Evolutionary conservation across 176 grass and related monocot genomes (phyloP).

Genomic region (Alloteropsis semialata): DNA sequence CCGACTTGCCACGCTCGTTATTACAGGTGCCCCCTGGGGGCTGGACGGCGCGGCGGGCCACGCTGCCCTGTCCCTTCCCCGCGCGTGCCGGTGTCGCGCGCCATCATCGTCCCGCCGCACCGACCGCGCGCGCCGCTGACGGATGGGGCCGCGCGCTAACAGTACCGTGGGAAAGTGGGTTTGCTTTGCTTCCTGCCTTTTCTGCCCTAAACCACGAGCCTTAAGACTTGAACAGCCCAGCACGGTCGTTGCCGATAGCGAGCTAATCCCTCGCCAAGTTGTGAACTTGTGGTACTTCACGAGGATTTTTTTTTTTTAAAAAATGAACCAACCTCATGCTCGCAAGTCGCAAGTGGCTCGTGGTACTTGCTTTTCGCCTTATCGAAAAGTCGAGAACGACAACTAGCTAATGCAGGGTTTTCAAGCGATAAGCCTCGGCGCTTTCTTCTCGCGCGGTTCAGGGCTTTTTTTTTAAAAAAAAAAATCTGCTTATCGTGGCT

Average conservation of each 20-base stretch:
- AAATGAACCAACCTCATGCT: neutral
- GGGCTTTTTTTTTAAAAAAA: neutral
- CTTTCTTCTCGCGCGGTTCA: neutral
- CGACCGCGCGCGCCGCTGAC: neutral
- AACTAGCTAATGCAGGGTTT: neutral
- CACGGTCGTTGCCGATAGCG: neutral
- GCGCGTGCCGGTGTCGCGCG: neutral
- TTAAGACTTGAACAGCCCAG: too few relatives aligned
- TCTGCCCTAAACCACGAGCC: neutral
- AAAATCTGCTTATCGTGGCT: neutral
- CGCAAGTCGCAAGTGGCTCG: neutral
- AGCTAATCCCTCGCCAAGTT: neutral
- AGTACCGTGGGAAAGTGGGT: neutral
- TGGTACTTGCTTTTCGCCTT: neutral
- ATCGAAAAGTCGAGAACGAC: conserved; percentile 13
- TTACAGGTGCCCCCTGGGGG: neutral
- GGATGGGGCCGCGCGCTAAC: too few relatives aligned
- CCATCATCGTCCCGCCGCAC: neutral
- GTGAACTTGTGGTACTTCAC: neutral
- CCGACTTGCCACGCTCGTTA: neutral
- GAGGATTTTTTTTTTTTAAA: neutral
- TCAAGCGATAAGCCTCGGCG: neutral
- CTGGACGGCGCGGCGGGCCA: conserved; percentile 4
- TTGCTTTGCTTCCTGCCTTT: neutral
- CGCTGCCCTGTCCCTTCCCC: neutral